Percentiles rank a stretch among this genome's conserved stretches.
phyloP scores from a whole-genome alignment of 1,284 basidiomycete species.

The Puccinia horiana region DNA sequence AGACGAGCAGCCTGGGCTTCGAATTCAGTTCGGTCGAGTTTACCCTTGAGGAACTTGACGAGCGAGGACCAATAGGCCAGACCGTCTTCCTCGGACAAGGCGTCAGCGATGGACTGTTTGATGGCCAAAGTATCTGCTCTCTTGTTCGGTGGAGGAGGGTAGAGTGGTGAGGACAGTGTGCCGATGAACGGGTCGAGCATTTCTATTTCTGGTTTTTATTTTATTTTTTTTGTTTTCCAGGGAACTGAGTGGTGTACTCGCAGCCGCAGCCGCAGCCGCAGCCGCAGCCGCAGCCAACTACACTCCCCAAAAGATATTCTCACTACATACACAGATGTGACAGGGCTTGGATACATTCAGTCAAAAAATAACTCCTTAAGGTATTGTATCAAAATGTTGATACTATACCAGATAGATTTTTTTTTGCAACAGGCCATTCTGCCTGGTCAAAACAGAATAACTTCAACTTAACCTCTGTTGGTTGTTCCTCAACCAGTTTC shows the following conservation, averaged over 20 bases:
- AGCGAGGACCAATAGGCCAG: slow-evolving; percentile 59
- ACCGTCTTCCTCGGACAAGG: slow-evolving; percentile 51
- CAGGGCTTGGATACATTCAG: no score
- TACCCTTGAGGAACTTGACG: slow-evolving; percentile 58
- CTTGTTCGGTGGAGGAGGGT: slow-evolving; percentile 50
- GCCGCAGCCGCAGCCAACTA: no score
- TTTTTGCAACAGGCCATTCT: no score
- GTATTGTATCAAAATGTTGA: no score
- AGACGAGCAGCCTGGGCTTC: slow-evolving; percentile 50
- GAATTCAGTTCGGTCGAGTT: slow-evolving; percentile 59
- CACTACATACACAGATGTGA: no score
- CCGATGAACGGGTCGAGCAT: slow-evolving; percentile 14
- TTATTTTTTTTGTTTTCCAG: background rate
- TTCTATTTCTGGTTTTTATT: background rate
- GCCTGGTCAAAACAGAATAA: no score
- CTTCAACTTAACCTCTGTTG: no score
- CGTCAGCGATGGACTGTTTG: slow-evolving; percentile 54
- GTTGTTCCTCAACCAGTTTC: no score
- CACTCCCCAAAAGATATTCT: no score
- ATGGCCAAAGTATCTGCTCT: slow-evolving; percentile 55
- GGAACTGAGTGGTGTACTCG: background rate
- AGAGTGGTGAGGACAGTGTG: slow-evolving; percentile 4
- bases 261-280: slow-evolving; percentile 4
- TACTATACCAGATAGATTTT: no score
- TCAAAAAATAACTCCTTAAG: no score